Evolutionary conservation across 768 basidiomycete species (phyloP), one percentile per base, ranked within the genome.

Genomic region (Panellus pusillus): DNA sequence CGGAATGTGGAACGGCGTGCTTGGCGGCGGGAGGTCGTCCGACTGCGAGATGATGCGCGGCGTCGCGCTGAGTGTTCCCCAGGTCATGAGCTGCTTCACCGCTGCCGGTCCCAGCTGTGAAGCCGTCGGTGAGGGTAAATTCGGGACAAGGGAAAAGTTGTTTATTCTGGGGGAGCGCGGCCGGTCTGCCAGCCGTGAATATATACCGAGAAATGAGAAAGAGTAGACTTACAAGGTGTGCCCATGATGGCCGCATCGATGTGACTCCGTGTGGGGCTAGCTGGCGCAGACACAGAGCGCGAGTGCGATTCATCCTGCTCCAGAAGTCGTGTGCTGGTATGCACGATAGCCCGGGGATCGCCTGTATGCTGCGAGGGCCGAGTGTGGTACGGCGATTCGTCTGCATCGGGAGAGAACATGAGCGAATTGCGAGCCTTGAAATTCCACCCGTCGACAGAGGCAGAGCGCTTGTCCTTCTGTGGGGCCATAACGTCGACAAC

Each of bases 321-420:
- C 15, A 78, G 75, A 18, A 99, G 71, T 36, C 94, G 84, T 14
- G 97, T 99, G 65, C 86, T 94, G 19, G 71, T 73, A 66, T 98
- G 84, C 27, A 81, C 81, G 63, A 98, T 91, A 9, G 79, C 72
- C 61, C 81, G 88, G 2, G 82, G 78, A 53, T 79, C 77, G 6
- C 66, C 75, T 7, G 59, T 20, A 32, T 68, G 52, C 46, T 70
- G 62, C 4, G 65, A 64, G 42, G 71, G 69, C 4, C 72, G 69
- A 65, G 47, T 49, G 28, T 86, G 79, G 63, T 93, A 91, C 1
- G 93, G 91, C 18, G 88, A 83, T 41, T 82, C 76, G 66, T 99
- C 89, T 24, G 91, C 92, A 63, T 97, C 97, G 2, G 97, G 95
- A 0, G 88, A 66, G 65, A 98, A 99, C 93, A 97, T 97, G 48